These are phyloP conservation scores for Lachancea nothofagi DNA, from an alignment of 805 yeast genomes.

Conservation along the genomic window DNA sequence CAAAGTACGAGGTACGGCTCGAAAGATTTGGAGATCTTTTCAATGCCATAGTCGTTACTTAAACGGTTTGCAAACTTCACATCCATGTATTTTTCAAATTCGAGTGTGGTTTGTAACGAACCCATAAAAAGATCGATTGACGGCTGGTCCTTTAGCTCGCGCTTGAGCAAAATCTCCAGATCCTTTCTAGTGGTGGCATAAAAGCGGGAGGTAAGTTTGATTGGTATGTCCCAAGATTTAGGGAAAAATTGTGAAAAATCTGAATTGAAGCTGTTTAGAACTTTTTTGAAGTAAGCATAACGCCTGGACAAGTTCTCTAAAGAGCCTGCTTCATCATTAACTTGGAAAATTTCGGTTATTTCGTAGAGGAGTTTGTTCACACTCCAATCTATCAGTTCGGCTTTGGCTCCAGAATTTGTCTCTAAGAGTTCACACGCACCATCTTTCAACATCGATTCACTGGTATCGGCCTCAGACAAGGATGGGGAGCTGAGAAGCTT, in stretches of 20 bases:
- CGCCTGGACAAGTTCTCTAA: conserved; percentile 80
- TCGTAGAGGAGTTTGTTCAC: conserved; percentile 65
- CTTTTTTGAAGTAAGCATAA: conserved; percentile 72
- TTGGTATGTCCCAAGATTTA: conserved; percentile 61
- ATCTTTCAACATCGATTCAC: conserved; percentile 31
- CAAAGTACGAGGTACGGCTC: conserved; percentile 82
- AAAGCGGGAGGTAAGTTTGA: conserved; percentile 54
- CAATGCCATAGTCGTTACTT: conserved; percentile 13
- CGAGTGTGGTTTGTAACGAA: conserved; percentile 70
- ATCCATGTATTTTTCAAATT: conserved; percentile 72
- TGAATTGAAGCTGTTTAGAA: conserved; percentile 53
- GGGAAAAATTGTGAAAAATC: conserved; percentile 58
- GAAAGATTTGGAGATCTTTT: conserved; percentile 57
- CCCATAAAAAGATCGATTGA: conserved; percentile 62
- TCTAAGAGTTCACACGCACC: conserved; percentile 75
- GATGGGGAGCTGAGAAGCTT: conserved; percentile 15
- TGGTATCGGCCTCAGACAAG: conserved; percentile 22
- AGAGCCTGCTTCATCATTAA: conserved; percentile 90
- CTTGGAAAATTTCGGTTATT: conserved; percentile 65
- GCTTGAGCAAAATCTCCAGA: conserved; percentile 47
- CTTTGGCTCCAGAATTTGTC: conserved; percentile 52
- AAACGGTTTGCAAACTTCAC: conserved; percentile 49
- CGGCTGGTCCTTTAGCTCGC: conserved; percentile 38
- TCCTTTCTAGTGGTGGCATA: conserved; percentile 68
- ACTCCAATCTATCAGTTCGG: conserved; percentile 67